Conservation (phyloP, 176 grass and related monocot genomes). For the Triticum urartu region DNA sequence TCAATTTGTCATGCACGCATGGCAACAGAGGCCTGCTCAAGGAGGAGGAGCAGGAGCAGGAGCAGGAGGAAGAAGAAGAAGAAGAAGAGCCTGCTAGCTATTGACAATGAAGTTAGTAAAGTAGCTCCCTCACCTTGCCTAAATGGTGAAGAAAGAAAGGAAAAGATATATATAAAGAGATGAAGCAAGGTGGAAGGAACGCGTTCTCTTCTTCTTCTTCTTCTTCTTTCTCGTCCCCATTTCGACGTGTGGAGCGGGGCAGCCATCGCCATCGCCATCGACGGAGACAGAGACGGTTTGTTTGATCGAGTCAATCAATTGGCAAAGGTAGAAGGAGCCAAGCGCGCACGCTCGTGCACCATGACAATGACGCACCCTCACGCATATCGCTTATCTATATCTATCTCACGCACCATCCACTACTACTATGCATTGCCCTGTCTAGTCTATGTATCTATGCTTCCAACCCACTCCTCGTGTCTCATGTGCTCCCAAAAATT, state of each 20-base stretch:
- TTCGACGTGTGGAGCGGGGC: not conserved
- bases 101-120: too few relatives aligned
- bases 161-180: too few relatives aligned
- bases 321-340: not conserved
- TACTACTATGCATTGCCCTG: too few relatives aligned
- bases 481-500: too few relatives aligned
- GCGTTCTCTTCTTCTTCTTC: not conserved
- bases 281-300: not conserved
- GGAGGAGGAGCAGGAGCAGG: not conserved
- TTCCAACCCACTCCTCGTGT: too few relatives aligned
- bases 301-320: not conserved
- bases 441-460: too few relatives aligned
- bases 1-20: not conserved
- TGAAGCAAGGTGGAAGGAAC: not conserved
- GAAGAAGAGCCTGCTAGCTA: not conserved
- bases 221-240: not conserved
- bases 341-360: constrained; percentile 9
- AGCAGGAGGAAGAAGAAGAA: not conserved
- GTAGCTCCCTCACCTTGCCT: too few relatives aligned
- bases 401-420: too few relatives aligned
- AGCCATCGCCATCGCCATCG: not conserved
- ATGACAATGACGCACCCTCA: not conserved
- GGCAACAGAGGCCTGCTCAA: too few relatives aligned
- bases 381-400: not conserved
- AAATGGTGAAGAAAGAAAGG: too few relatives aligned